phyloP scores from a whole-genome alignment of 73 alveolate species.

The Stentor coeruleus region DNA sequence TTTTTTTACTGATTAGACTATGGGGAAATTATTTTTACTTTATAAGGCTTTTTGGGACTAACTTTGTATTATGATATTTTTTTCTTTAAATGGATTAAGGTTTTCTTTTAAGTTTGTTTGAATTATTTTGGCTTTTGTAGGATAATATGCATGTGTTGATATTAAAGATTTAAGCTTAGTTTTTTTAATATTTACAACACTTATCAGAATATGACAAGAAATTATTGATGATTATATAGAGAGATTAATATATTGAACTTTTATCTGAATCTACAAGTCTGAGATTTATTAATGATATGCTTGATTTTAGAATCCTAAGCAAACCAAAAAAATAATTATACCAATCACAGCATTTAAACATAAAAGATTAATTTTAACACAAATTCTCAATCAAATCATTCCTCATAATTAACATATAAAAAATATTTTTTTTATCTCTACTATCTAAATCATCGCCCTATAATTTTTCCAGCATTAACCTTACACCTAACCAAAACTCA shows the following conservation, averaged over 20 bases:
- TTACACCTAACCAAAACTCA: too few relatives aligned
- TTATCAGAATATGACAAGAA: conserved; percentile 64
- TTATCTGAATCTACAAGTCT: conserved; percentile 76
- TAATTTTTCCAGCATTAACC: too few relatives aligned
- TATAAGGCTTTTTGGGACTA: conserved; percentile 27
- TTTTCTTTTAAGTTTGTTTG: conserved; percentile 44
- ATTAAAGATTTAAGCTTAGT: conserved; percentile 65
- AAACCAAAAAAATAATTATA: too few relatives aligned
- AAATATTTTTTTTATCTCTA: too few relatives aligned
- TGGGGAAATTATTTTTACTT: conserved; percentile 61
- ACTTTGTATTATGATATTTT: too few relatives aligned
- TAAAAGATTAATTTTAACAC: too few relatives aligned
- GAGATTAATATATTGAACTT: conserved; percentile 64
- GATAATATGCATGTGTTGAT: conserved; percentile 43
- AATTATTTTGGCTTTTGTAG: conserved; percentile 46
- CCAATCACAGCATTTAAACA: too few relatives aligned
- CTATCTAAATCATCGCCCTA: too few relatives aligned
- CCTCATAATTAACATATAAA: too few relatives aligned
- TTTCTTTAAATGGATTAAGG: conserved; percentile 53
- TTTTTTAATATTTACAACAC: conserved; percentile 66
- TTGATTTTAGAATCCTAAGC: too few relatives aligned
- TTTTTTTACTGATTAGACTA: conserved; percentile 49
- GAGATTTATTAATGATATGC: too few relatives aligned
- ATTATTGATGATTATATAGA: conserved; percentile 77
- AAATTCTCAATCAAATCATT: too few relatives aligned